Evolutionary conservation across 768 basidiomycete species (phyloP), one percentile per base, ranked within the genome.

Genomic region (Tylopilus plumbeoviolaceoides): DNA sequence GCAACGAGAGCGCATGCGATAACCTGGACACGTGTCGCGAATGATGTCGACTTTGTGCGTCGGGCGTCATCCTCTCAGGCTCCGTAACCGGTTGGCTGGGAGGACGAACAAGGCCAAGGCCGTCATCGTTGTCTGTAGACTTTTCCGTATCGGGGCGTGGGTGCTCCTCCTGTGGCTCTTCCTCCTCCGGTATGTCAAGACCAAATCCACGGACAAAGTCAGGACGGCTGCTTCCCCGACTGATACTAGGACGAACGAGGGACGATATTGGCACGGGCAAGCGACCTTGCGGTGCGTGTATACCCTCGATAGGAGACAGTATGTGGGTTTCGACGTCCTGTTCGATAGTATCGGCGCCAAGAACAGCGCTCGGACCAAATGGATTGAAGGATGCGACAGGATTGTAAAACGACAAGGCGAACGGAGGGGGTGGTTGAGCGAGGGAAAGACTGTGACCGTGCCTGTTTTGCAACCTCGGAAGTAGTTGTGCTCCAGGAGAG

Each of bases 131-230:
- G 18, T 76, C 74, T 25, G 71, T 58, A 36, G 73, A 73, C 50
- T 70, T 72, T 5, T 69, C 67, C 30, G 60, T 62, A 23, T 64
- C 70, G 25, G 42, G 59, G 20, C 55, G 62, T 15, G 51, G 65
- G 17, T 66, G 73, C 46, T 79, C 77, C 45, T 78, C 80, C 54
- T 75, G 77, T 39, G 79, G 79, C 59, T 89, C 88, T 35, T 79
- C 83, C 62, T 90, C 89, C 54, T 88, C 83, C 3, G 88, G 84
- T 52, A 83, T 81, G 55, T 92, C 89, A 51, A 93, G 63, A 11
- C 90, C 89, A 69, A 92, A 93, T 6, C 90, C 90, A 55, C 85
- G 78, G 45, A 72, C 70, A 63, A 91, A 93, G 67, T 93, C 89
- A 5, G 86, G 81, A 33, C 82, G 76, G 41, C 76, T 83, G 51